Evolutionary conservation across 495 filamentous ascomycete genomes (phyloP).

Genomic region (Xylaria sp.): DNA sequence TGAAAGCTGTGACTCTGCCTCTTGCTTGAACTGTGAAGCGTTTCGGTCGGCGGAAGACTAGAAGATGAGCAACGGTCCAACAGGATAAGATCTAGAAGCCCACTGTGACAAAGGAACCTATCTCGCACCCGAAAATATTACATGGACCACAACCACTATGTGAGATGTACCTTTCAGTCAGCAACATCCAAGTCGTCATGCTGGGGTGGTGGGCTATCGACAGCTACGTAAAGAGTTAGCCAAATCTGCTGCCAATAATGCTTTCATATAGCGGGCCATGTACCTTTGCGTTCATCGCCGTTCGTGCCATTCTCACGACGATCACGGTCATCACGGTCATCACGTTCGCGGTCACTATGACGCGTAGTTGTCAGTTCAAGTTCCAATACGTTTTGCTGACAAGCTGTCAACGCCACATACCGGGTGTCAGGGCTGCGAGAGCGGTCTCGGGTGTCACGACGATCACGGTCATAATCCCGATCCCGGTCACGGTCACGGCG

Average conservation of each 20-base stretch:
- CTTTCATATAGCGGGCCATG: neutral
- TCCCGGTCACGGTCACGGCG: constrained; percentile 84
- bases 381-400: constrained; percentile 6
- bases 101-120: constrained; percentile 10
- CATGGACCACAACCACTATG: constrained; percentile 10
- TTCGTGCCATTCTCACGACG: constrained; percentile 71
- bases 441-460: constrained; percentile 73
- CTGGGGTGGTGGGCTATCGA: constrained; percentile 80
- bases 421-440: constrained; percentile 75
- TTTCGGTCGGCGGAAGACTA: constrained; percentile 42
- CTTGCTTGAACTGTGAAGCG: constrained; percentile 18
- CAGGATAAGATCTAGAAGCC: constrained; percentile 42
- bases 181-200: constrained; percentile 98
- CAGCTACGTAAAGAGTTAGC: constrained; percentile 46
- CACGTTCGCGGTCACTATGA: constrained; percentile 61
- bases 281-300: constrained; percentile 91
- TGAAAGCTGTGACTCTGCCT: constrained; percentile 21
- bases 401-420: constrained; percentile 52
- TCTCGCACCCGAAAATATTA: constrained; percentile 7
- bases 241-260: neutral
- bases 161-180: constrained; percentile 63
- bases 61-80: constrained; percentile 40
- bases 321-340: constrained; percentile 63
- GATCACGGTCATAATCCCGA: constrained; percentile 79
- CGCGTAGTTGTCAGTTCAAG: constrained; percentile 19